A percentile compares a stretch with the other conserved stretches of the same genome.
Conservation (phyloP, 2,329 filamentous ascomycete species). For the Colletotrichum sp. region DNA sequence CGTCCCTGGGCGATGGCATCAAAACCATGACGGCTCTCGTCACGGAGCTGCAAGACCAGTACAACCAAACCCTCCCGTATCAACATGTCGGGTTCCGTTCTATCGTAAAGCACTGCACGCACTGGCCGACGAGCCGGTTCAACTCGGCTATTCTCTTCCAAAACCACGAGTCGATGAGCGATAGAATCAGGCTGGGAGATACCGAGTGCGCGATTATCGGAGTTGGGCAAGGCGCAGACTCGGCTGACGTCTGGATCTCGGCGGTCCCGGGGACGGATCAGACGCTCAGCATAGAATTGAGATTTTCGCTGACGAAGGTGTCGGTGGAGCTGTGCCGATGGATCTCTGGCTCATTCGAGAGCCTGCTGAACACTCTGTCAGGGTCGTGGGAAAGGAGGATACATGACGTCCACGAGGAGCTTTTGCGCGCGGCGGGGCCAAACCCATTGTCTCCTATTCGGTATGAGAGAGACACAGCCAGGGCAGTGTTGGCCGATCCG, state of each 20-base stretch:
- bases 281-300: not conserved
- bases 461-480: not conserved
- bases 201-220: not conserved
- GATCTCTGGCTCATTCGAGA: not conserved
- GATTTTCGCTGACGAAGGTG: fast-evolving
- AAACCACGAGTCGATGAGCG: not conserved
- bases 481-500: not conserved
- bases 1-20: not conserved
- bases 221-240: not conserved
- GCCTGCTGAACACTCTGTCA: not conserved
- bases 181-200: not conserved
- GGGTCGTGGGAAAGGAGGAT: not conserved
- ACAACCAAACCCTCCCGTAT: not conserved
- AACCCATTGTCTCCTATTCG: not conserved
- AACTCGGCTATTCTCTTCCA: not conserved
- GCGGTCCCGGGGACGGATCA: not conserved
- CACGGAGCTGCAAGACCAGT: not conserved
- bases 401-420: fast-evolving
- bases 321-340: not conserved
- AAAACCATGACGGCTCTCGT: not conserved
- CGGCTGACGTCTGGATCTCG: not conserved
- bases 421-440: not conserved
- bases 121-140: not conserved
- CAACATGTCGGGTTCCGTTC: not conserved
- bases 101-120: not conserved